Percentiles rank a stretch among this genome's conserved stretches.
phyloP scores from a whole-genome alignment of 495 filamentous ascomycete species.

The Annulohypoxylon maeteangense region DNA sequence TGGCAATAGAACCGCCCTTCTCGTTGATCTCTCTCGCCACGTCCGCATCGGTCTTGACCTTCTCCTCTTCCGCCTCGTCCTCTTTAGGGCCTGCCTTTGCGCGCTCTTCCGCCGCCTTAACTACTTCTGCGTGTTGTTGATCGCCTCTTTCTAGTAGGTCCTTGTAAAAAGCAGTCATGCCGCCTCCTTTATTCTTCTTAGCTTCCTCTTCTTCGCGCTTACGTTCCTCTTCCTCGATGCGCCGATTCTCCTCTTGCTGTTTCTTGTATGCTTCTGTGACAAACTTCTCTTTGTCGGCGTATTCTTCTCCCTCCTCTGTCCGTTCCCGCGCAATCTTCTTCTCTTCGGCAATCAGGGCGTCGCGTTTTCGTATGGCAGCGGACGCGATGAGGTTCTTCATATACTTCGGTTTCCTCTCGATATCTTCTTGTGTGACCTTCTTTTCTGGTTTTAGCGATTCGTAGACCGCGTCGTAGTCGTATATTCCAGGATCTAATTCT shows the following conservation, averaged over 20 bases:
- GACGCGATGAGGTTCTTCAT: slow-evolving; percentile 83
- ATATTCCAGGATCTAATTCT: slow-evolving; percentile 72
- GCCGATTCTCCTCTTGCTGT: slow-evolving; percentile 85
- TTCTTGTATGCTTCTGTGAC: slow-evolving; percentile 95
- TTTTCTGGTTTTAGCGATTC: slow-evolving; percentile 68
- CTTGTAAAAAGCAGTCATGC: slow-evolving; percentile 89
- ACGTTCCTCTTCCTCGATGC: slow-evolving; percentile 84
- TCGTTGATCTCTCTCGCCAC: slow-evolving; percentile 78
- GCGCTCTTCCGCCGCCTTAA: slow-evolving; percentile 73
- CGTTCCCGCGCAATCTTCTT: slow-evolving; percentile 86
- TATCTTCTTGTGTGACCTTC: slow-evolving; percentile 50
- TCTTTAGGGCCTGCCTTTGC: slow-evolving; percentile 61
- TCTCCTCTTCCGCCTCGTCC: slow-evolving; percentile 50
- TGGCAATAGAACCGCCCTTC: slow-evolving; percentile 71
- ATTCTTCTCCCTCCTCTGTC: slow-evolving; percentile 93
- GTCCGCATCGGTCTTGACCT: slow-evolving; percentile 76
- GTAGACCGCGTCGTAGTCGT: slow-evolving; percentile 80
- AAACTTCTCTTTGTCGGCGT: slow-evolving; percentile 94
- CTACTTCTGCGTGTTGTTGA: slow-evolving; percentile 75
- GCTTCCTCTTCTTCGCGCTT: slow-evolving; percentile 73
- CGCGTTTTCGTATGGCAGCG: slow-evolving; percentile 87
- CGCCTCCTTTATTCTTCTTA: slow-evolving; percentile 72
- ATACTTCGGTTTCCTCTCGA: slow-evolving; percentile 76
- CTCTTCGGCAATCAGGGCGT: slow-evolving; percentile 87
- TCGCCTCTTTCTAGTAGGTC: slow-evolving; percentile 83